phyloP scores from a whole-genome alignment of 164 flowering plant genomes.

The Liquidambar formosana region DNA sequence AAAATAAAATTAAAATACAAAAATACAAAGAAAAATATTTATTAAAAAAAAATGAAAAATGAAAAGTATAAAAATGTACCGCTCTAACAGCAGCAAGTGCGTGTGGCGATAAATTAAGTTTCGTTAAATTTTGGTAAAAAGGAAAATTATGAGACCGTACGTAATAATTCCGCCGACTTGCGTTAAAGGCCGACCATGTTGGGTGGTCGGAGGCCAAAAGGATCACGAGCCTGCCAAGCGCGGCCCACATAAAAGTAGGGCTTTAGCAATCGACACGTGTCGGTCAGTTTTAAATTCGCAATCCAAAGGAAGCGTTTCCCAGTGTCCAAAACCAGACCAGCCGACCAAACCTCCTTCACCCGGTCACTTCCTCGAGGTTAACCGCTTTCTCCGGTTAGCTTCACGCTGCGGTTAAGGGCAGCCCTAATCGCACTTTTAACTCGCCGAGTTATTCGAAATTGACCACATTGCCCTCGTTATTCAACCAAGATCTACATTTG shows the following conservation, averaged over 20 bases:
- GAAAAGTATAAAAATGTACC: too few relatives aligned
- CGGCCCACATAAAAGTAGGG: background rate
- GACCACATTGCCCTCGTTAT: background rate
- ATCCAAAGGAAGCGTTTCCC: background rate
- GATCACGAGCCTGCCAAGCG: conserved; percentile 9
- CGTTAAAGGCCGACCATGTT: conserved; percentile 24
- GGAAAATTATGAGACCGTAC: background rate
- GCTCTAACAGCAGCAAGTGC: too few relatives aligned
- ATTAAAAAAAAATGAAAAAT: too few relatives aligned
- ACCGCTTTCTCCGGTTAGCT: background rate
- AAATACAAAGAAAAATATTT: too few relatives aligned
- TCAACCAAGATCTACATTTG: too few relatives aligned
- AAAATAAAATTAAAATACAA: too few relatives aligned
- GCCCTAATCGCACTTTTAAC: background rate
- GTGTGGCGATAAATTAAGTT: too few relatives aligned
- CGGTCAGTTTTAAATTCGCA: background rate
- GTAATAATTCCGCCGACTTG: conserved; percentile 4
- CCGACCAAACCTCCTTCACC: background rate
- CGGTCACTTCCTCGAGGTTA: background rate
- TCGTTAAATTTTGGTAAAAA: too few relatives aligned
- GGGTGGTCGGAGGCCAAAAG: conserved; percentile 30
- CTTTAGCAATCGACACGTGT: conserved; percentile 8
- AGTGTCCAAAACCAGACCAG: background rate
- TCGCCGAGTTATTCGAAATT: background rate
- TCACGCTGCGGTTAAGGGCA: background rate